Evolutionary conservation across 805 yeast species (phyloP), one percentile per base, ranked within the genome.

Genomic region (Yamadazyma endophytica): DNA sequence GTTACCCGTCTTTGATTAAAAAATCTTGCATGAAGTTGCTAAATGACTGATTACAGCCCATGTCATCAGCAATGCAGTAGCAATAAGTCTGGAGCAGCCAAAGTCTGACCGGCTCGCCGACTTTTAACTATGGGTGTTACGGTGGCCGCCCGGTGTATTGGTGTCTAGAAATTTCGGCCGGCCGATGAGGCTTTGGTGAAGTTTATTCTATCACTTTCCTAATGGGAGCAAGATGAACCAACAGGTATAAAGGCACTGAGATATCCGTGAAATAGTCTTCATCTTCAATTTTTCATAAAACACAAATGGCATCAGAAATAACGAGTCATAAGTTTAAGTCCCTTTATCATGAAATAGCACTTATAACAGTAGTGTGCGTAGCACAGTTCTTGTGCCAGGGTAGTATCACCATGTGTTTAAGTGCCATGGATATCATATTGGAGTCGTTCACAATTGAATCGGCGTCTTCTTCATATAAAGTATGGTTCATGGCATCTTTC

Each of bases 401-500:
- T 12, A 54, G 64, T 24, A 52, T 61, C 14, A 52, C 67, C 26
- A 57, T 62, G 64, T 50, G 61, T 4, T 47, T 63, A 21, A 51
- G 60, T 26, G 55, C 62, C 8, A 61, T 62, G 68, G 60, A 61
- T 33, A 50, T 57, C 9, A 49, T 62, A 6, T 30, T 55, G 13
- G 48, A 51, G 12, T 49, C 61, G 5, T 58, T 59, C 31, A n/a
- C n/a, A n/a, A n/a, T n/a, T n/a, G 38, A 35, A 22, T 13, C 28
- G 4, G 6, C 9, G 6, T 22, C 25, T 11, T 15, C 37, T 1
- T 31, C 57, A 14, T 52, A 54, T 31, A 61, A 61, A 34, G 68
- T 67, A 9, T 80, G 94, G 92, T 75, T 77, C 48, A 68, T 77
- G 65, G 87, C 88, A 2, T 72, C 85, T 0, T 81, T 75, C 49